Base-by-base conservation (phyloP, 495 filamentous ascomycete species). In the Tuber calosporum region DNA sequence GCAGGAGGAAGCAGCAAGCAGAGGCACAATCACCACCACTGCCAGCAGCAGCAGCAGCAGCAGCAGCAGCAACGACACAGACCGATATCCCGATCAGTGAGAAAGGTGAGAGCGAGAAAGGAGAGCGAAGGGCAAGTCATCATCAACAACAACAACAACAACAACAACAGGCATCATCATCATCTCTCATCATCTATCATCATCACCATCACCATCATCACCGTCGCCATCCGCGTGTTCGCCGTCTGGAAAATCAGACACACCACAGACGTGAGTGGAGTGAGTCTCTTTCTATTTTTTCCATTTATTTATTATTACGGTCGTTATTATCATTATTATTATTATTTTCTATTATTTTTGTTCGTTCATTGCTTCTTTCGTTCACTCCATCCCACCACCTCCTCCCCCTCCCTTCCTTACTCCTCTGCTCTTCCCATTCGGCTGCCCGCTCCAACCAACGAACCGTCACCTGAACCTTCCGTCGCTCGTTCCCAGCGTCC, bases 401-500 rank as follows among this genome's bases (percentile, higher is more conserved):
- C 48, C 48, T n/a, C 11, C 53, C 42, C 17, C 53, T 15, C 30
- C n/a, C 53, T 58, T 58, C 53, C 53, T 58, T 30, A 30, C 20
- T 30, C n/a, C 53, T 58, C 53, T 17, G 26, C 26, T 62, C 70
- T 58, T 71, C 73, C 71, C 69, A 76, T 76, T 75, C 70, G 76
- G 76, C 73, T 73, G 62, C 70, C 68, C 71, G 69, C 71, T 73
- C 75, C 75, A 73, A 78, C 76, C 58, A 71, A 68, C 72, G 70
- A 39, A 78, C 74, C 74, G 68, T 78, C 76, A 78, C 76, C 76
- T 78, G 76, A 70, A 70, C 75, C 69, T 77, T 71, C 75, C 74
- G 74, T 70, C 67, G 76, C 70, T 78, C 74, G 70, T 77, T 77
- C 62, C 67, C 71, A 73, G 72, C 72, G 58, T 68, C 74, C 66